Evolutionary conservation across 2,329 filamentous ascomycete species (phyloP).

Genomic region (Harringtonia aguacate): DNA sequence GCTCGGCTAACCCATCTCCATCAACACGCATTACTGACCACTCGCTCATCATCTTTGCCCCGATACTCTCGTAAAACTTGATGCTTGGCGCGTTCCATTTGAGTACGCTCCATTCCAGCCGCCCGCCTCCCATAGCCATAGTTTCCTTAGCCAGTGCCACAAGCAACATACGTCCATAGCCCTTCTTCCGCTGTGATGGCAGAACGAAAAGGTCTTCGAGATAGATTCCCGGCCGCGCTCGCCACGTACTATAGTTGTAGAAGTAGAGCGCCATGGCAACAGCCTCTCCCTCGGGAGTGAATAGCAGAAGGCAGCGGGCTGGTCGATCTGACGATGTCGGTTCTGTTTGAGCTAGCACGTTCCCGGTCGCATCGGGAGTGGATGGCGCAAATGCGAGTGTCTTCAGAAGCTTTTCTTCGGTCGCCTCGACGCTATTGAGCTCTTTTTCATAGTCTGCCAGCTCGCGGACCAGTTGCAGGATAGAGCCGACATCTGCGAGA

Average conservation of each 20-base stretch:
- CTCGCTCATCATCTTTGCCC: conserved; percentile 55
- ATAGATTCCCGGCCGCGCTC: conserved; percentile 76
- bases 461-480: conserved; percentile 72
- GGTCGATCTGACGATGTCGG: conserved; percentile 46
- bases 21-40: conserved; percentile 72
- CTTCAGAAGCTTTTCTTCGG: conserved; percentile 55
- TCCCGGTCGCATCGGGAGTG: conserved; percentile 23
- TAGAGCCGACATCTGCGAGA: conserved; percentile 80
- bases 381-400: conserved; percentile 70
- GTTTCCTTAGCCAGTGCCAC: conserved; percentile 71
- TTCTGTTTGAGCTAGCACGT: conserved; percentile 30
- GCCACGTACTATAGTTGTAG: conserved; percentile 94
- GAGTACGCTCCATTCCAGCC: conserved; percentile 83
- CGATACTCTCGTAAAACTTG: conserved; percentile 68
- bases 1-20: conserved; percentile 48
- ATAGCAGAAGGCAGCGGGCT: conserved; percentile 65
- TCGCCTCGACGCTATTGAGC: conserved; percentile 64
- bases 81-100: conserved; percentile 92
- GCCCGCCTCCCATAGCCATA: conserved; percentile 56
- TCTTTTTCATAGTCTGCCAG: conserved; percentile 84
- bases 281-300: conserved; percentile 31
- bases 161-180: conserved; percentile 70
- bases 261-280: conserved; percentile 86
- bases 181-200: conserved; percentile 56
- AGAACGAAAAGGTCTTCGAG: conserved; percentile 88